A percentile compares a stretch with the other conserved stretches of the same genome.
Evolutionary conservation across 176 grass and related monocot species (phyloP).

Genomic region (Thinopyrum elongatum): DNA sequence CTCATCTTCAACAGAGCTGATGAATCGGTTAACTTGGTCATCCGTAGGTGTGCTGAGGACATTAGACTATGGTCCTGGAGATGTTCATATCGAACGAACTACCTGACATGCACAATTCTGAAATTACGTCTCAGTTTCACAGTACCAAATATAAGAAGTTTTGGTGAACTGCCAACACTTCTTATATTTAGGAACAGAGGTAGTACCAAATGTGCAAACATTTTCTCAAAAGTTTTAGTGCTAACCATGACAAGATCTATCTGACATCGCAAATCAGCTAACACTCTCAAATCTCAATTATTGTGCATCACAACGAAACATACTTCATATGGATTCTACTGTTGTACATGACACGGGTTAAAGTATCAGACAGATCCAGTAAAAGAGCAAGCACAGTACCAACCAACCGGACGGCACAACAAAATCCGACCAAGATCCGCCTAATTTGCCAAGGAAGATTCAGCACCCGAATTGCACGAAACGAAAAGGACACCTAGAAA

Average conservation of each 20-base stretch:
- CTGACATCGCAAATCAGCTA: not conserved
- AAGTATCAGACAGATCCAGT: constrained; percentile 29
- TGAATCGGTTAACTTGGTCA: no score
- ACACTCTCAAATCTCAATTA: constrained; percentile 19
- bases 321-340: not conserved
- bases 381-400: constrained; percentile 38
- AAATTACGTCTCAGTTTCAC: not conserved
- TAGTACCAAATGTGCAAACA: not conserved
- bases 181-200: not conserved
- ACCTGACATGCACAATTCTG: not conserved
- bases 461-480: constrained; percentile 27
- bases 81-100: not conserved
- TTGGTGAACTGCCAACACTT: no score
- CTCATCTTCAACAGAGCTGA: no score
- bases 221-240: not conserved
- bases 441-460: constrained; percentile 41
- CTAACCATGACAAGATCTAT: not conserved
- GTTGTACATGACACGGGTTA: not conserved
- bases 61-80: no score
- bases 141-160: not conserved
- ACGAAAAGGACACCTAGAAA: constrained; percentile 30
- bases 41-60: no score
- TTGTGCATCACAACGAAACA: constrained; percentile 29
- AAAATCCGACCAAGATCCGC: constrained; percentile 44
- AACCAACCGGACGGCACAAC: constrained; percentile 42